Base-by-base conservation (phyloP, 2,329 filamentous ascomycete genomes). In the Remersonia thermophila region DNA sequence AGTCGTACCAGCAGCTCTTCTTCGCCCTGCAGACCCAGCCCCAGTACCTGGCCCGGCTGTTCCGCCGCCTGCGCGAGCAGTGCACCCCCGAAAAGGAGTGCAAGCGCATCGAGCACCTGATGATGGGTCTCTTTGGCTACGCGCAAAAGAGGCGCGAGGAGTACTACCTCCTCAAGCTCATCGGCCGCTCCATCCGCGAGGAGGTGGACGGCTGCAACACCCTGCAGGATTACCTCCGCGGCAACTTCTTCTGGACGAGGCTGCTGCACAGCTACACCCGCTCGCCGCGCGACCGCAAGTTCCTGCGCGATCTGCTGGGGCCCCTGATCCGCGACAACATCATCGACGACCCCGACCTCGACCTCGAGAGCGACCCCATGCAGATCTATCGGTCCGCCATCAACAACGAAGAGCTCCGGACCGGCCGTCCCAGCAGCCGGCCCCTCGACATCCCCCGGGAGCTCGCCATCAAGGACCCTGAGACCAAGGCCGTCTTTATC, bases 21-120 rank as follows among this genome's bases (percentile, higher is more conserved):
- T 96, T 98, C 66, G 80, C 87, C 42, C 73, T 98, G 3, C 91
- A 98, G 55, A 98, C 91, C 0, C 93, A 98, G 51, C 84, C 91
- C 3, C 84, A 93, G 45, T 98, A 98, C 52, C 73, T 98, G 29
- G 84, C 87, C 18, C 74, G 87, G 10, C 69, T 96, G 2, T 95
- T 96, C 68, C 79, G 77, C 55, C 75, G 80, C 30, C 63, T 96
- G 20, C 78, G 86, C 20, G 84, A 94, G 58, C 73, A 83, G 49
- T 84, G 82, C 29, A 84, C 83, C 1, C 67, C 85, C 0, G 91
- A 98, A 51, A 93, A 91, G 58, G 91, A 98, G 52, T 81, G 78
- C 55, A 94, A 94, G 61, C 77, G 85, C 34, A 82, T 94, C 37
- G 89, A 95, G 57, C 82, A 91, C 43, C 65, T 98, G 42, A 84